phyloP scores from a whole-genome alignment of 176 grass and related monocot genomes.

The Raddia guianensis region DNA sequence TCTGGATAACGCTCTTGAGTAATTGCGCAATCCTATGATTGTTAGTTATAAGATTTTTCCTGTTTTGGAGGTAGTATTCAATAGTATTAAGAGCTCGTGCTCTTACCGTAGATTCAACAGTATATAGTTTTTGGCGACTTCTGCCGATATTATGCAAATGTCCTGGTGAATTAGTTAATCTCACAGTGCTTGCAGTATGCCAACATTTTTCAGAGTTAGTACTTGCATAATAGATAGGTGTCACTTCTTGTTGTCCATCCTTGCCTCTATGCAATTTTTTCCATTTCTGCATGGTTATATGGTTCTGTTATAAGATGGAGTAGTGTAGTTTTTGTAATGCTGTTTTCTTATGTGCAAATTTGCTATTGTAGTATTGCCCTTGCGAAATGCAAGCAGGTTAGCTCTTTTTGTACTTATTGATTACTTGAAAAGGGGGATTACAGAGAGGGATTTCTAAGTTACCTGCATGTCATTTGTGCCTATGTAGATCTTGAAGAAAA shows the following conservation, averaged over 20 bases:
- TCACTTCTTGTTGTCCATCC: background rate
- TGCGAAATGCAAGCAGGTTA: background rate
- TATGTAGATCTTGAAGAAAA: slow-evolving; percentile 82
- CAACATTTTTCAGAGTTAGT: background rate
- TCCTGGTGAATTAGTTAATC: background rate
- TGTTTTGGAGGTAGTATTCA: background rate
- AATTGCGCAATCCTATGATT: background rate
- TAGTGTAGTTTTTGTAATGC: background rate
- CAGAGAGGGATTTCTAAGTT: background rate
- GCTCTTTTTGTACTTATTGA: background rate
- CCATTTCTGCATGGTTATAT: background rate
- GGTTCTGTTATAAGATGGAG: background rate
- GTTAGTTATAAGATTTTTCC: background rate
- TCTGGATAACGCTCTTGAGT: background rate
- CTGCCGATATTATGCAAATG: background rate
- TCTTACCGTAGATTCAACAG: background rate
- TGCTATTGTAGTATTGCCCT: background rate
- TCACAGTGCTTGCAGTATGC: background rate
- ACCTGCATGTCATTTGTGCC: slow-evolving; percentile 8
- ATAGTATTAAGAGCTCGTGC: background rate
- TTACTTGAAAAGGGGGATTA: slow-evolving; percentile 29
- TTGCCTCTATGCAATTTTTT: background rate
- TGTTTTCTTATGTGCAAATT: slow-evolving; percentile 4
- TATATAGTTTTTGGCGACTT: background rate
- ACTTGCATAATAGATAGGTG: background rate